Conservation (phyloP, 169 alveolate genomes). For the Plasmodium gonderi region DNA sequence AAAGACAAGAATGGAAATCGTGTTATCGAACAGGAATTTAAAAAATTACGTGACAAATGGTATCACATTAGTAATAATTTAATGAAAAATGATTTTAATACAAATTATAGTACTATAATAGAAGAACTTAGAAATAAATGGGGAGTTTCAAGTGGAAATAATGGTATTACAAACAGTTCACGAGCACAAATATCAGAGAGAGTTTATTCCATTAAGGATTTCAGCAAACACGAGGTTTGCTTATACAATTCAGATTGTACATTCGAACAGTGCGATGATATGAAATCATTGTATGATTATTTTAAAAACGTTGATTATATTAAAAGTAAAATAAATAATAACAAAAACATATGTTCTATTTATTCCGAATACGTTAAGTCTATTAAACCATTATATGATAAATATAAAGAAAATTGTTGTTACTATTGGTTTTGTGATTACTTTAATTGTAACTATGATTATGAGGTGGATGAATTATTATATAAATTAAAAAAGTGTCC, state of each 20-base stretch:
- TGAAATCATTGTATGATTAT: not conserved
- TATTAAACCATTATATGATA: not conserved
- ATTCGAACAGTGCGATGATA: not conserved
- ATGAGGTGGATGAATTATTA: not conserved
- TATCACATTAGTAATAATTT: not conserved
- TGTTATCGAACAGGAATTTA: not conserved
- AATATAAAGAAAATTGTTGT: not conserved
- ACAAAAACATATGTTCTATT: not conserved
- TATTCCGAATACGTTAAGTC: not conserved
- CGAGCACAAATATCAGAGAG: no score
- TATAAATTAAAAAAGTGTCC: not conserved
- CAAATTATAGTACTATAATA: not conserved
- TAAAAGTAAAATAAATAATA: not conserved
- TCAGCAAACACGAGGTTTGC: not conserved
- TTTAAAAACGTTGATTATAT: not conserved
- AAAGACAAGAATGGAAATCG: not conserved
- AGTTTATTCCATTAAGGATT: not conserved
- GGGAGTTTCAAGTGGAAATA: not conserved
- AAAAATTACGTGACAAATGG: not conserved
- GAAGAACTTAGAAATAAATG: no score
- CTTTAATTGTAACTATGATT: not conserved
- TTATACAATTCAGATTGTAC: not conserved
- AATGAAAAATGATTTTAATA: not conserved
- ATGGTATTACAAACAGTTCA: not conserved
- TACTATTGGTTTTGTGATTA: not conserved